Evolutionary conservation across 805 yeast species (phyloP).

Genomic region (Wickerhamiella lipophila): DNA sequence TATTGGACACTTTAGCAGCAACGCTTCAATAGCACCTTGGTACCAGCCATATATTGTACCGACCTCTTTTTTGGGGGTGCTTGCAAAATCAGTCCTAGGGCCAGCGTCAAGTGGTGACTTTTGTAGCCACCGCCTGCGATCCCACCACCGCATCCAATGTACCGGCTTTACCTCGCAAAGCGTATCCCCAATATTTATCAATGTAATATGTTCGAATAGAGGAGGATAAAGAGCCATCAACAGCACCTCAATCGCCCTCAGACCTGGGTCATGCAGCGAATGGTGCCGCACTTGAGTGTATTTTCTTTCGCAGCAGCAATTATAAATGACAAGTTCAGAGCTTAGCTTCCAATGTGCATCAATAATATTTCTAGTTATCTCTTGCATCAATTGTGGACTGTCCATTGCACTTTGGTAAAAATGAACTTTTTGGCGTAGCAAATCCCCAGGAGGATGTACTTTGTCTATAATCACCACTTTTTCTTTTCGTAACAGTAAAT

Average conservation of each 20-base stretch:
- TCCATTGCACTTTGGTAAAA: conserved; percentile 16
- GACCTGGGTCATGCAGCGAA: conserved; percentile 24
- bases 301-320: conserved; percentile 19
- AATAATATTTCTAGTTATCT: conserved; percentile 12
- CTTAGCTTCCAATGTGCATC: conserved; percentile 4
- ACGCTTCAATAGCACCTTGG: conserved; percentile 21
- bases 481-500: conserved; percentile 23
- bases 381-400: conserved; percentile 12
- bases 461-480: conserved; percentile 20
- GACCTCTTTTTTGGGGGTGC: conserved; percentile 14
- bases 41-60: conserved; percentile 24
- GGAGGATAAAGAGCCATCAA: conserved; percentile 12
- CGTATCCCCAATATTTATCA: conserved; percentile 21
- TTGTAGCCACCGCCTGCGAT: conserved; percentile 12
- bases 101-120: conserved; percentile 11
- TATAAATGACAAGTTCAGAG: conserved; percentile 18
- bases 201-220: background rate
- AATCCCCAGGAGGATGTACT: conserved; percentile 21
- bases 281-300: conserved; percentile 12
- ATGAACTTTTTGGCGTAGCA: conserved; percentile 21
- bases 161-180: conserved; percentile 20
- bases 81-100: conserved; percentile 7
- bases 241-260: conserved; percentile 17
- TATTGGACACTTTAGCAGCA: conserved; percentile 10
- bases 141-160: conserved; percentile 16